Evolutionary conservation across 2,329 filamentous ascomycete species (phyloP).

Genomic region (Arthrobotrys pseudoclavata): DNA sequence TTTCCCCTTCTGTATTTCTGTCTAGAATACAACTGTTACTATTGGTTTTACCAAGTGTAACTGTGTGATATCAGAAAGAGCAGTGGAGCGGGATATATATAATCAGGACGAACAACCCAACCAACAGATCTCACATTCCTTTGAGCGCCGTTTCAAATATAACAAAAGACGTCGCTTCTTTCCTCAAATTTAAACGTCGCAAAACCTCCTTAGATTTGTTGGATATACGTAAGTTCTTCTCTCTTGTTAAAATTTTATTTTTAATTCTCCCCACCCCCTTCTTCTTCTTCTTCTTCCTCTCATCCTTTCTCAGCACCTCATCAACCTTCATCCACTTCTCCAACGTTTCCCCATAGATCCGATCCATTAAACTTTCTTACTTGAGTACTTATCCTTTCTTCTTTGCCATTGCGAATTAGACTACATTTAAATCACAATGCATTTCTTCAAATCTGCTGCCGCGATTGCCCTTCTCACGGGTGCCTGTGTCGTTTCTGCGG

Average conservation of each 20-base stretch:
- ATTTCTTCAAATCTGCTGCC: slow-evolving; percentile 44
- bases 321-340: background rate
- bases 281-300: background rate
- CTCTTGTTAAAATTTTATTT: background rate
- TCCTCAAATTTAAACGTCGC: background rate
- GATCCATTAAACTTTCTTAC: slow-evolving; percentile 1
- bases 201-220: background rate
- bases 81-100: background rate
- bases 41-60: background rate
- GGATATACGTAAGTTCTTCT: background rate
- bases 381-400: slow-evolving; percentile 18
- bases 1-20: background rate
- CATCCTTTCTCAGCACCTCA: background rate
- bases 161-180: background rate
- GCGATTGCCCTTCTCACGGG: slow-evolving; percentile 20
- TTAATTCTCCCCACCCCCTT: slow-evolving; percentile 5
- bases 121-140: slow-evolving; percentile 15
- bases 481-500: slow-evolving; percentile 39
- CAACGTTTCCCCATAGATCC: background rate
- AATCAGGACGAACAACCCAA: slow-evolving; percentile 2
- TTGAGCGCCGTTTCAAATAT: slow-evolving; percentile 28
- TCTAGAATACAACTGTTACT: slow-evolving; percentile 15
- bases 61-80: slow-evolving; percentile 3
- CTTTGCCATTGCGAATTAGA: slow-evolving; percentile 10
- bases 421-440: slow-evolving; percentile 34